phyloP scores from a whole-genome alignment of 129 eudicot species.

The Logfia minima region DNA sequence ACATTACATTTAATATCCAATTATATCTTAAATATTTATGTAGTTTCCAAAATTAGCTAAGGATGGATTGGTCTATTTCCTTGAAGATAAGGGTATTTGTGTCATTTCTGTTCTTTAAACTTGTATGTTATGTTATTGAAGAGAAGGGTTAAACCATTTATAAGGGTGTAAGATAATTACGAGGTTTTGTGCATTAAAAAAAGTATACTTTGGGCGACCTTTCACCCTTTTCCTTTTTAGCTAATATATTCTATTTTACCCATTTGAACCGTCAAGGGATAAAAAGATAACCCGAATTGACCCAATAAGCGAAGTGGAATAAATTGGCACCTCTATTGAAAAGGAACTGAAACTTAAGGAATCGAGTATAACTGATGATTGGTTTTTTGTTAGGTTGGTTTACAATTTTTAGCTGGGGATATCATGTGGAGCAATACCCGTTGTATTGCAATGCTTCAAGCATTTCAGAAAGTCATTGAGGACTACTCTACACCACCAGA shows the following conservation, averaged over 20 bases:
- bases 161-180: no score
- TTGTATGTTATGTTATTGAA: no score
- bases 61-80: no score
- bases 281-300: neutral
- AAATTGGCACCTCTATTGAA: neutral
- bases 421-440: conserved; percentile 73
- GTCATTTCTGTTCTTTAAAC: no score
- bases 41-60: no score
- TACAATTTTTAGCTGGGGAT: conserved; percentile 70
- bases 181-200: neutral
- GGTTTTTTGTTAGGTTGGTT: conserved; percentile 62
- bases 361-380: conserved; percentile 11
- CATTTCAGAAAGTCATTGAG: conserved; percentile 68
- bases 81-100: no score
- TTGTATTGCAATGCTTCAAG: conserved; percentile 86
- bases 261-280: neutral
- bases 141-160: no score
- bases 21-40: no score
- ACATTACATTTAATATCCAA: no score
- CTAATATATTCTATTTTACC: conserved; percentile 2
- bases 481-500: conserved; percentile 81
- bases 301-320: neutral
- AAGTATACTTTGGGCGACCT: neutral
- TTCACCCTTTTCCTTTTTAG: neutral
- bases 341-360: neutral